Evolutionary conservation across 106 monocot species (phyloP), one percentile per base, ranked within the genome.

Genomic region (Alisma plantagoaquatica): DNA sequence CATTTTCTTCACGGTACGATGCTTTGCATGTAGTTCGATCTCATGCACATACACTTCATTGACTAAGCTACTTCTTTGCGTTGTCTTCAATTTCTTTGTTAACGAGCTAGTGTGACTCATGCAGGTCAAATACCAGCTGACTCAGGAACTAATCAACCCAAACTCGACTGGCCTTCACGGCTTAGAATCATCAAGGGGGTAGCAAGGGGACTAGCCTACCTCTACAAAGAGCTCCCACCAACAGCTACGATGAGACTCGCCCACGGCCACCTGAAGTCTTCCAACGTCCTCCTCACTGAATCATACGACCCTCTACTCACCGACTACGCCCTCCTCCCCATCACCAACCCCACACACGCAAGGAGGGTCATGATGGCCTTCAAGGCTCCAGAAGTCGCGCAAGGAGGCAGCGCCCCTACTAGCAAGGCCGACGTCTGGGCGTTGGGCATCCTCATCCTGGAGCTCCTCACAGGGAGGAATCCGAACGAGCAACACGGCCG

Each of bases 361-460:
- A 38, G 72, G 1, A 63, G 80, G 18, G 55, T 74, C 61, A 76
- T 93, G 92, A 75, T 82, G 19, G 87, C 87, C 26, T 93, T 73
- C 83, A 79, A 79, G 67, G 72, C 92, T 8, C 87, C 92, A 0
- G 92, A 38, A 64, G n/a, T n/a, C n/a, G 71, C 61, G 41, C 15
- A 31, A 2, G 14, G 23, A 3, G 17, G 31, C 5, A 69, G 73
- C 9, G 67, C 58, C 8, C 62, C 69, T 1, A 75, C 87, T 0
- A 80, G 62, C 52, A 94, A 94, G 77, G 77, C 87, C 55, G 93
- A 94, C 41, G 87, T 94, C 10, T 94, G 93, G 93, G 80, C 80
- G 64, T 29, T 93, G 3, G 93, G 93, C 4, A 75, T 87, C 3
- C 30, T 87, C 23, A 87, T 94, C 38, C 63, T 94, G 0, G 93